Evolutionary conservation across 805 yeast genomes (phyloP), one percentile per base, ranked within the genome.

Genomic region (Candida odintsovae): DNA sequence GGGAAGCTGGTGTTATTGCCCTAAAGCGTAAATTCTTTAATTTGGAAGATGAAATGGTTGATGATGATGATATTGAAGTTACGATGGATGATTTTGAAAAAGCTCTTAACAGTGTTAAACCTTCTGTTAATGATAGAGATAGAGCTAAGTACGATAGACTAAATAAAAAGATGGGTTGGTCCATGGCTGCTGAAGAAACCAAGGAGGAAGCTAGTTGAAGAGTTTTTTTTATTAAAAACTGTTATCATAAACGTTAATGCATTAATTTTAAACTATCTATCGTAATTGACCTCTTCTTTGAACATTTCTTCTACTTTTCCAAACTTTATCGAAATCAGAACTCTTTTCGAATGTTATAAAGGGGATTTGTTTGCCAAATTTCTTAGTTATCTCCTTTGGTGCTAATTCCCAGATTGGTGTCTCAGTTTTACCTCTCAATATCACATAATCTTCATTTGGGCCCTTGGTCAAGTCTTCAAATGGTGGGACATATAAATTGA

Each of bases 1-100:
- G 97, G 58, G 98, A 94, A 61, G 95, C 98, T n/a, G 90, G 96
- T 54, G 94, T 90, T 6, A 68, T 78, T 43, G 95, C 97, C 1
- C 73, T 90, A 63, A 86, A 89, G 63, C 80, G 82, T 63, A 82
- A 76, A 56, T 83, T 86, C 53, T 86, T 85, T 64, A 50, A 68
- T 48, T 66, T 65, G 10, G 78, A 76, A 39, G 69, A 71, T 50
- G 56, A 70, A n/a, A 78, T 70, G 46, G 61, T 70, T n/a, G 71
- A 71, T 38, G 64, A 71, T 38, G 64, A 65, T 42, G 68, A 66
- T 45, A 64, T 61, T 45, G 71, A 65, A 41, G 96, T 92, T 9
- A 77, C 82, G 0, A 62, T 61, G 46, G 73, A 68, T 1, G 96
- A 94, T 63, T 92, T 92, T 56, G 71, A 72, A 35, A 59, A 54